These are phyloP conservation scores for Salvia rosmarinus DNA, from an alignment of 257 asterid species.

Conservation along the genomic window DNA sequence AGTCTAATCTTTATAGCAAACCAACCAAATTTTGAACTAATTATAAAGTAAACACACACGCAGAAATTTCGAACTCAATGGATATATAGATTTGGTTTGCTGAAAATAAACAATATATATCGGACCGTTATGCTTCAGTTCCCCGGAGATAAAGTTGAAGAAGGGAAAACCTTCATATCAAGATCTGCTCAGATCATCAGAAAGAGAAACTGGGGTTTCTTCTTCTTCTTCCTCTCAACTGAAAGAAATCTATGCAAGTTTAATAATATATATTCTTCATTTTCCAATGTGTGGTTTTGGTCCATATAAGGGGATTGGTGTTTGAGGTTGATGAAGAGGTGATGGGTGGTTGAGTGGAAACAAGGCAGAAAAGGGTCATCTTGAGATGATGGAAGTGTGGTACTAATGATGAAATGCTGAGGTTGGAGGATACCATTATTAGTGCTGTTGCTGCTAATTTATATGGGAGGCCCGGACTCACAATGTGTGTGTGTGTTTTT, in stretches of 20 bases:
- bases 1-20: not conserved
- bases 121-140: constrained; percentile 80
- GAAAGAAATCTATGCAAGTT: constrained; percentile 8
- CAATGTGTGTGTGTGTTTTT: too few species aligned
- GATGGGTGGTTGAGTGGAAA: constrained; percentile 32
- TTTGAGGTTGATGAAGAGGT: constrained; percentile 37
- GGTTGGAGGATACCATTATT: constrained; percentile 64
- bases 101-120: constrained; percentile 30
- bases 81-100: constrained; percentile 27
- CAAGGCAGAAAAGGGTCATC: constrained; percentile 43
- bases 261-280: constrained; percentile 27
- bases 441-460: constrained; percentile 28
- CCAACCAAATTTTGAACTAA: constrained; percentile 16
- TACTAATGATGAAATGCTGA: constrained; percentile 55
- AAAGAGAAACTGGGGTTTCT: constrained; percentile 53
- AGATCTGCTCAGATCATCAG: constrained; percentile 15
- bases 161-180: constrained; percentile 31
- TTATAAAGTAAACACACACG: not conserved
- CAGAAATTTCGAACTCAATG: not conserved
- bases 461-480: not conserved
- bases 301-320: constrained; percentile 35
- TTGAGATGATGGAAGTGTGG: constrained; percentile 62
- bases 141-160: constrained; percentile 55
- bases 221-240: constrained; percentile 28
- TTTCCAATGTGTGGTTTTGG: constrained; percentile 35